Conservation (phyloP, 2,329 filamentous ascomycete species). For the Diaporthe sp. region DNA sequence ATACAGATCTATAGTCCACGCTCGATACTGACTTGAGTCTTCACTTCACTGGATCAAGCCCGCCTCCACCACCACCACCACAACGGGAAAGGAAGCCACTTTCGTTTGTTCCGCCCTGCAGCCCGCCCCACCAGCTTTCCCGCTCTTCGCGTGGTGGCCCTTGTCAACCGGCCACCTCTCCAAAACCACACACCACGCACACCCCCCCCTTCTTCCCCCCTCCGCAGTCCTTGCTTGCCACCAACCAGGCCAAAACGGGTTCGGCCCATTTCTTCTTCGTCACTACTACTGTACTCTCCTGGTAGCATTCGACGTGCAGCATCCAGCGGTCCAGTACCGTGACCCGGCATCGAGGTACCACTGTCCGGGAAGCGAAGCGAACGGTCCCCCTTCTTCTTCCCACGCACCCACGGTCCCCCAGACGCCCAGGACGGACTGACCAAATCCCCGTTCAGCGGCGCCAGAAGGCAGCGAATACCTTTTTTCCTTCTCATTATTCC, state of each 20-base stretch:
- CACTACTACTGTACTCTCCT: conserved; percentile 35
- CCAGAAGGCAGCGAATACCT: conserved; percentile 43
- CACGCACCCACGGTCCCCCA: conserved; percentile 16
- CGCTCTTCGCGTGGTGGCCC: conserved; percentile 40
- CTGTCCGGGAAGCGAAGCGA: conserved; percentile 41
- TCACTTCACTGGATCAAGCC: conserved; percentile 15
- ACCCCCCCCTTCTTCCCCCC: conserved; percentile 15
- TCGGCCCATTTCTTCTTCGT: conserved; percentile 32
- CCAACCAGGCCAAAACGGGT: conserved; percentile 38
- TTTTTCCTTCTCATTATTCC: conserved; percentile 46
- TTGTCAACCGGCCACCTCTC: conserved; percentile 34
- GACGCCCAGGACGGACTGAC: conserved; percentile 38
- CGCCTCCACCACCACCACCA: conserved; percentile 21
- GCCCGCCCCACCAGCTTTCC: conserved; percentile 35
- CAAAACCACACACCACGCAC: not conserved
- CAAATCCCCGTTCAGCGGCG: conserved; percentile 38
- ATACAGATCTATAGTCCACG: not conserved
- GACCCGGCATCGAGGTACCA: conserved; percentile 36
- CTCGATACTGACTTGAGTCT: conserved; percentile 10
- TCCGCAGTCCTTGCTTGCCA: conserved; percentile 39
- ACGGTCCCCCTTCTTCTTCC: conserved; percentile 29
- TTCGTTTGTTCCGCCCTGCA: conserved; percentile 32
- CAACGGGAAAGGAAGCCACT: conserved; percentile 15
- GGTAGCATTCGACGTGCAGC: conserved; percentile 27
- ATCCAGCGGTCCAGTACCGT: conserved; percentile 32